These are phyloP conservation scores for Fonsecaea monophora DNA, from an alignment of 2,329 filamentous ascomycete genomes.

Conservation along the genomic window DNA sequence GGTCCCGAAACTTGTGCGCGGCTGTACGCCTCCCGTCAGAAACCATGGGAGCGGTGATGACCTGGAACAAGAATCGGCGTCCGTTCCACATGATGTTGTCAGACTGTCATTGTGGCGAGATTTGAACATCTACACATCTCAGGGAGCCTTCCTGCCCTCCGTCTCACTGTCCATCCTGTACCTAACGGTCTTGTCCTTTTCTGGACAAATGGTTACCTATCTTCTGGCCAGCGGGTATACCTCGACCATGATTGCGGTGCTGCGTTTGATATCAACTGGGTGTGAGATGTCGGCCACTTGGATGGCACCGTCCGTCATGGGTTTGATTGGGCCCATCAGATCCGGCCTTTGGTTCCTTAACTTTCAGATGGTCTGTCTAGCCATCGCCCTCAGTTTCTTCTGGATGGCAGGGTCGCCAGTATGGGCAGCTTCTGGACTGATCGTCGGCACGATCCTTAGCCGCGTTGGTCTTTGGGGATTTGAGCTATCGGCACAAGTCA, in stretches of 20 bases:
- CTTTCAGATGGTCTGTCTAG: slow-evolving; percentile 68
- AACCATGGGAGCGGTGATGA: neutral
- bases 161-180: slow-evolving; percentile 60
- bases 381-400: slow-evolving; percentile 55
- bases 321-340: slow-evolving; percentile 64
- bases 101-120: neutral
- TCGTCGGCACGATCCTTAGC: slow-evolving; percentile 61
- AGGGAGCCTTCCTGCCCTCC: slow-evolving; percentile 53
- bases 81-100: neutral
- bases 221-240: slow-evolving; percentile 57
- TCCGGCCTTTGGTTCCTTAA: slow-evolving; percentile 73
- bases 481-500: slow-evolving; percentile 65
- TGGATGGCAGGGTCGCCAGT: slow-evolving; percentile 45
- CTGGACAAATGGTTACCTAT: slow-evolving; percentile 63
- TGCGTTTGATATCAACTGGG: slow-evolving; percentile 55
- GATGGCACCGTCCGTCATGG: slow-evolving; percentile 59
- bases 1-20: neutral
- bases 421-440: slow-evolving; percentile 56
- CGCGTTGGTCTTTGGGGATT: slow-evolving; percentile 68
- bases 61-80: neutral
- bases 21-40: slow-evolving; percentile 2
- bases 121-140: slow-evolving; percentile 35
- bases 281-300: slow-evolving; percentile 63
- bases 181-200: slow-evolving; percentile 63
- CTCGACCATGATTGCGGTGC: slow-evolving; percentile 55